These are phyloP conservation scores for Hibiscus trionum DNA, from an alignment of 345 rosid genomes.

Conservation along the genomic window DNA sequence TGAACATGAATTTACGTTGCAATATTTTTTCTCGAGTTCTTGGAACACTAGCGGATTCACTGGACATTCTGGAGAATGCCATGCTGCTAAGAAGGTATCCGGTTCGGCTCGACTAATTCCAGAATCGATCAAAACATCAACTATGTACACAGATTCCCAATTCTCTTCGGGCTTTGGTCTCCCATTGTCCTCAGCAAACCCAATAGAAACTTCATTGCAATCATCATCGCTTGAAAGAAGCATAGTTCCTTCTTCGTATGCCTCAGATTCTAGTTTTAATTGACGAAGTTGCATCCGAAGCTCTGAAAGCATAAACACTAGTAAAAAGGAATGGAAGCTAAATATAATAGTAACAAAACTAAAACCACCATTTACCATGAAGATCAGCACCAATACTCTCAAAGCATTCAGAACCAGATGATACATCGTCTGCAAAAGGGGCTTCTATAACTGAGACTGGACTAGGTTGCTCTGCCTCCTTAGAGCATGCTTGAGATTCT, in stretches of 20 bases:
- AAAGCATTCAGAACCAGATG: conserved; percentile 88
- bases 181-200: conserved; percentile 25
- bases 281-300: conserved; percentile 91
- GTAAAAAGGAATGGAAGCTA: not conserved
- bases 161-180: conserved; percentile 31
- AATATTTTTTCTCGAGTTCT: conserved; percentile 65
- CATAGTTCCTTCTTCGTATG: conserved; percentile 57
- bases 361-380: conserved; percentile 48
- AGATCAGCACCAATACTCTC: conserved; percentile 88
- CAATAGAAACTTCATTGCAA: conserved; percentile 27
- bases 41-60: conserved; percentile 54
- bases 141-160: conserved; percentile 49
- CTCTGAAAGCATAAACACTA: conserved; percentile 34
- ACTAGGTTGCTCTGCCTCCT: conserved; percentile 93
- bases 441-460: conserved; percentile 89
- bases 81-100: conserved; percentile 33
- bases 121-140: conserved; percentile 41
- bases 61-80: conserved; percentile 49
- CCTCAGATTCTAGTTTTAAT: conserved; percentile 67
- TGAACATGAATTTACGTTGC: conserved; percentile 25
- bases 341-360: not conserved
- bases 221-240: conserved; percentile 68
- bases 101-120: conserved; percentile 38
- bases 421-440: conserved; percentile 60
- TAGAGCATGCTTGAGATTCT: conserved; percentile 47